These are phyloP conservation scores for Termitomyces sp. DNA, from an alignment of 768 basidiomycete genomes.

Conservation along the genomic window DNA sequence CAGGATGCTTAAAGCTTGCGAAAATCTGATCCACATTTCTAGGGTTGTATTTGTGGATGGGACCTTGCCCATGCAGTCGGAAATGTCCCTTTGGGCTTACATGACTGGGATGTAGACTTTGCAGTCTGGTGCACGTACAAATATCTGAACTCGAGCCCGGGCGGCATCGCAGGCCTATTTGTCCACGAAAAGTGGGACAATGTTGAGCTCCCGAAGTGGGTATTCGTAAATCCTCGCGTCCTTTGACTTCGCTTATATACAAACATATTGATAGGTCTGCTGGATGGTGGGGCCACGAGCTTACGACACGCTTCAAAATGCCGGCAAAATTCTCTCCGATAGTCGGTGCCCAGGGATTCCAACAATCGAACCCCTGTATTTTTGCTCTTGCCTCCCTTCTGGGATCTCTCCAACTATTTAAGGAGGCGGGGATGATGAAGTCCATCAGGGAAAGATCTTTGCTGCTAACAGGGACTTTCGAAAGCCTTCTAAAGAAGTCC, in stretches of 20 bases:
- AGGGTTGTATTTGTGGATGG: constrained; percentile 95
- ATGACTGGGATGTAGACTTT: constrained; percentile 95
- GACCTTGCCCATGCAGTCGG: constrained; percentile 96
- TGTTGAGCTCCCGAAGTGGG: constrained; percentile 57
- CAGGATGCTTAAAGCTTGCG: constrained; percentile 5
- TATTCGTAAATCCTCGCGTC: constrained; percentile 14
- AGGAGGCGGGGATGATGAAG: constrained; percentile 69
- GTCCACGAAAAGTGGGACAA: constrained; percentile 81
- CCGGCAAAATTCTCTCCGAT: constrained; percentile 77
- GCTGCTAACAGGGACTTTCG: constrained; percentile 66
- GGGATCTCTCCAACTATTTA: constrained; percentile 78
- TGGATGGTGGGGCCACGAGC: constrained; percentile 98
- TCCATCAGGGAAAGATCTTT: constrained; percentile 66
- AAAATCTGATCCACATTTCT: constrained; percentile 16
- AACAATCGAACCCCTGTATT: constrained; percentile 91
- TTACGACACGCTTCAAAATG: constrained; percentile 87
- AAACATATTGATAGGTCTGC: constrained; percentile 52
- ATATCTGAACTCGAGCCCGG: constrained; percentile 95
- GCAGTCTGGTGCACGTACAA: constrained; percentile 99
- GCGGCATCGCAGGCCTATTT: constrained; percentile 94
- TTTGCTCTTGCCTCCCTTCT: constrained; percentile 75
- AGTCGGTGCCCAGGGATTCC: constrained; percentile 89
- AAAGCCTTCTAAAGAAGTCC: constrained; percentile 54
- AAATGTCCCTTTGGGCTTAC: constrained; percentile 84
- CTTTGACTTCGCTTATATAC: constrained; percentile 7